A percentile compares a stretch with the other conserved stretches of the same genome.
These are phyloP conservation scores for Oryza australiensis DNA, from an alignment of 176 grass and related monocot species.

Conservation along the genomic window DNA sequence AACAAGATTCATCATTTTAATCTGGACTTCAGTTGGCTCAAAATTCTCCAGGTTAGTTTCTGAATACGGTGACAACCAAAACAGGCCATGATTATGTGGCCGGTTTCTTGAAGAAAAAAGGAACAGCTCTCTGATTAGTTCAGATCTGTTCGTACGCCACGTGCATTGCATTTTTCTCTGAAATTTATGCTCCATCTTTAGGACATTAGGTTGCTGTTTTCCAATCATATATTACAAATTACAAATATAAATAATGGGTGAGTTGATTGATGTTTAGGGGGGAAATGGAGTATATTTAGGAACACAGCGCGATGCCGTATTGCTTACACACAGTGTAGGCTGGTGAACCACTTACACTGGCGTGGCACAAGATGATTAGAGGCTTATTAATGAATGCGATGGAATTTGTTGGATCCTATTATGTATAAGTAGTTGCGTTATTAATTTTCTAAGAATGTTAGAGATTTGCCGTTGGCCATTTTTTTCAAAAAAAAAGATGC, in stretches of 20 bases:
- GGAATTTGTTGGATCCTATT: background rate
- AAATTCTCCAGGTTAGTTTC: background rate
- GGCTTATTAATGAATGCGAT: background rate
- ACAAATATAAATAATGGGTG: too few relatives aligned
- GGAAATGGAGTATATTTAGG: background rate
- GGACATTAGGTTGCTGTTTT: too few relatives aligned
- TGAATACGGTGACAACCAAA: background rate
- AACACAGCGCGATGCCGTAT: background rate
- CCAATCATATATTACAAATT: too few relatives aligned
- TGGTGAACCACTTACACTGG: slow-evolving; percentile 19
- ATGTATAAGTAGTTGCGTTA: too few relatives aligned
- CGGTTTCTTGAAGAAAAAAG: too few relatives aligned
- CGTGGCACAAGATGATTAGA: background rate
- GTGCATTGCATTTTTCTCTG: background rate
- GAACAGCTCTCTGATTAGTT: too few relatives aligned
- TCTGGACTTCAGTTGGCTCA: background rate
- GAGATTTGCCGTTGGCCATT: too few relatives aligned
- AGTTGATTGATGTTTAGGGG: background rate
- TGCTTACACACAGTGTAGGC: background rate
- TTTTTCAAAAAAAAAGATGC: too few relatives aligned
- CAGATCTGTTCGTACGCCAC: too few relatives aligned
- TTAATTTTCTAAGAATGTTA: too few relatives aligned
- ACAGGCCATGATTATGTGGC: background rate
- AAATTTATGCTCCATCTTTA: background rate
- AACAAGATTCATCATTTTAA: background rate